phyloP scores from a whole-genome alignment of 495 filamentous ascomycete species.

The Talaromyces proteolyticus region DNA sequence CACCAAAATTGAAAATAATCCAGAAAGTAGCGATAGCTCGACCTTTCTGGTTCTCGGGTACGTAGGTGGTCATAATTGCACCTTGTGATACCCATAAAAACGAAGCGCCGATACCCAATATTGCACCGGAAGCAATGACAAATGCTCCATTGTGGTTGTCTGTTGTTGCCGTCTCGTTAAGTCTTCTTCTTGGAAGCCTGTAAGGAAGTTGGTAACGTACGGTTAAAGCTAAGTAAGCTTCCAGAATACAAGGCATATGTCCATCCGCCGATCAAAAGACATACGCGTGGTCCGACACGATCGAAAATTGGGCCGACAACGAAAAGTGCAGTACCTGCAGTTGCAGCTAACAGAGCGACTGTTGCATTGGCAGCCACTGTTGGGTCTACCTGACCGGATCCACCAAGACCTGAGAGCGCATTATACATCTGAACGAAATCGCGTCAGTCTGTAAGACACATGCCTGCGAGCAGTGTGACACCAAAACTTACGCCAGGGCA shows the following conservation, averaged over 20 bases:
- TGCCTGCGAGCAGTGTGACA: not conserved
- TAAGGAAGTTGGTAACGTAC: slow-evolving; percentile 10
- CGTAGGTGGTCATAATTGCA: slow-evolving; percentile 52
- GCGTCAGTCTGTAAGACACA: not conserved
- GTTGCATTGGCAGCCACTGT: slow-evolving; percentile 36
- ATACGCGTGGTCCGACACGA: slow-evolving; percentile 31
- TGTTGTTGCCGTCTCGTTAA: slow-evolving; percentile 22
- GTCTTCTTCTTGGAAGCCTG: not conserved
- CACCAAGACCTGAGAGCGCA: slow-evolving; percentile 53
- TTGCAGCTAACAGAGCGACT: slow-evolving; percentile 32
- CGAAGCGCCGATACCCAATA: slow-evolving; percentile 45
- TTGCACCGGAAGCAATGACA: slow-evolving; percentile 57
- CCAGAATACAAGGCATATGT: slow-evolving; percentile 37
- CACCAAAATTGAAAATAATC: slow-evolving; percentile 51
- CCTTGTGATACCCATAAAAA: slow-evolving; percentile 50
- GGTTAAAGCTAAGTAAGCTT: slow-evolving; percentile 32
- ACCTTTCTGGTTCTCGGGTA: slow-evolving; percentile 40
- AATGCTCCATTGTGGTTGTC: slow-evolving; percentile 70
- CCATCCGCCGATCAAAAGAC: slow-evolving; percentile 36
- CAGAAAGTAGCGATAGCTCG: slow-evolving; percentile 47
- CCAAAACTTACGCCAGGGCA: slow-evolving; percentile 54
- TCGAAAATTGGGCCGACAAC: slow-evolving; percentile 37
- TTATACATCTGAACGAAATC: slow-evolving; percentile 56
- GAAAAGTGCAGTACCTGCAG: slow-evolving; percentile 34
- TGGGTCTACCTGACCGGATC: slow-evolving; percentile 42